These are phyloP conservation scores for sorghum (Sorghum bicolor) DNA, from an alignment of 176 grass and related monocot species.

Conservation along the genomic window DNA sequence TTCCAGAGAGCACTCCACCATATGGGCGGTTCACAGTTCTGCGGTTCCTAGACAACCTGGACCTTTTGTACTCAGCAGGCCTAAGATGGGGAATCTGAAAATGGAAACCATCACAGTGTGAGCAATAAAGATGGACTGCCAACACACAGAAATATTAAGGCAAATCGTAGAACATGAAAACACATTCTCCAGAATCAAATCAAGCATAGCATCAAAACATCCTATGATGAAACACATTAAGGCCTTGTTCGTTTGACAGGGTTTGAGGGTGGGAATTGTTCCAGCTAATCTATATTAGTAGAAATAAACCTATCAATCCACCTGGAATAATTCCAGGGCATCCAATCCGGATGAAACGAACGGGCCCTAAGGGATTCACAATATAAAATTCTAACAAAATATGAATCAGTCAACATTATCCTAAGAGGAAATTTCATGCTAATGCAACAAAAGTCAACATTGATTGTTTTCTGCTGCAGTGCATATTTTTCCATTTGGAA, in stretches of 20 bases:
- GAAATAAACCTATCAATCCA: too few relatives aligned
- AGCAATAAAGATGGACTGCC: neutral
- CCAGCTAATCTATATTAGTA: too few relatives aligned
- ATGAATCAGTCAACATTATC: neutral
- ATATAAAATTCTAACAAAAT: neutral
- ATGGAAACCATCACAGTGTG: neutral
- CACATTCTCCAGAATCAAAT: neutral
- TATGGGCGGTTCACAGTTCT: slow-evolving; percentile 68
- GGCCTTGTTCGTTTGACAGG: too few relatives aligned
- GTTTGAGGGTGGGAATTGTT: too few relatives aligned
- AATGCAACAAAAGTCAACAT: neutral
- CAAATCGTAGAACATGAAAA: neutral
- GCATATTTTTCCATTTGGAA: neutral
- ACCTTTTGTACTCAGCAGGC: slow-evolving; percentile 64
- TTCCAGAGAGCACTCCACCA: slow-evolving; percentile 59
- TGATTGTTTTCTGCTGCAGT: neutral
- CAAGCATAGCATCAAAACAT: neutral
- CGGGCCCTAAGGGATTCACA: too few relatives aligned
- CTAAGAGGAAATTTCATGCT: neutral
- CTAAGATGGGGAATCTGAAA: slow-evolving; percentile 66
- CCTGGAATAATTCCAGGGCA: too few relatives aligned
- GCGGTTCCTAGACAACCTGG: slow-evolving; percentile 60
- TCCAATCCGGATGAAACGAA: too few relatives aligned
- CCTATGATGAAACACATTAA: neutral
- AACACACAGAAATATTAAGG: neutral